phyloP scores from a whole-genome alignment of 176 grass and related monocot genomes.

The Otatea glauca region DNA sequence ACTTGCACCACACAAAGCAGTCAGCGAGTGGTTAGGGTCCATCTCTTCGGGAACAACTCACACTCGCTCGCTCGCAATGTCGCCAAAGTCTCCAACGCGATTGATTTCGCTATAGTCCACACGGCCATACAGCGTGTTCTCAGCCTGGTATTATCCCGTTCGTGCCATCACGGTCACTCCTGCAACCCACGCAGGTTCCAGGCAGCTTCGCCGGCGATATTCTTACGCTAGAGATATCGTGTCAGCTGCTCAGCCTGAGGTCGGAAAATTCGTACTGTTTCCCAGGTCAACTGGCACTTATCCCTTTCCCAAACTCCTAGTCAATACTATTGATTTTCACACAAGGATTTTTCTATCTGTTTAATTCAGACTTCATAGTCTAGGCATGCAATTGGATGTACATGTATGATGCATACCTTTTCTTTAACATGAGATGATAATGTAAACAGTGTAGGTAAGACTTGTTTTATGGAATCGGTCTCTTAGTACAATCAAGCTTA shows the following conservation, averaged over 20 bases:
- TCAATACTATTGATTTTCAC: slow-evolving; percentile 21
- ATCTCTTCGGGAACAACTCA: slow-evolving; percentile 6
- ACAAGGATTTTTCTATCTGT: not conserved
- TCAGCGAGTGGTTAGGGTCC: not conserved
- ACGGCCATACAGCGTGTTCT: slow-evolving; percentile 13
- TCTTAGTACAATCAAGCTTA: not conserved
- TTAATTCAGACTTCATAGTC: not conserved
- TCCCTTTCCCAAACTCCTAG: not conserved
- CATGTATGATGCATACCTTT: not conserved
- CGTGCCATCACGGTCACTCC: not conserved
- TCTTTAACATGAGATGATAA: not conserved
- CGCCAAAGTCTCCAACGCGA: not conserved
- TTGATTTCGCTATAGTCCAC: slow-evolving; percentile 18
- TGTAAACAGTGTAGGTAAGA: not conserved
- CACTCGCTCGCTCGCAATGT: not conserved
- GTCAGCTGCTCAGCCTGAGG: slow-evolving; percentile 17
- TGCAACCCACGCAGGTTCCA: slow-evolving; percentile 17
- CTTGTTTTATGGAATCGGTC: not conserved
- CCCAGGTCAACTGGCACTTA: slow-evolving; percentile 18
- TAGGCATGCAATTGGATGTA: not conserved
- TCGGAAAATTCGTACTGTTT: not conserved
- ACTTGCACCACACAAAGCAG: not conserved
- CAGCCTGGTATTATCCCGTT: not conserved
- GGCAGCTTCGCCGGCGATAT: slow-evolving; percentile 30
- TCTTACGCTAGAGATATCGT: not conserved